These are phyloP conservation scores for Sporodiniella umbellata DNA, from an alignment of 371 early-diverging fungal genomes.

Conservation along the genomic window DNA sequence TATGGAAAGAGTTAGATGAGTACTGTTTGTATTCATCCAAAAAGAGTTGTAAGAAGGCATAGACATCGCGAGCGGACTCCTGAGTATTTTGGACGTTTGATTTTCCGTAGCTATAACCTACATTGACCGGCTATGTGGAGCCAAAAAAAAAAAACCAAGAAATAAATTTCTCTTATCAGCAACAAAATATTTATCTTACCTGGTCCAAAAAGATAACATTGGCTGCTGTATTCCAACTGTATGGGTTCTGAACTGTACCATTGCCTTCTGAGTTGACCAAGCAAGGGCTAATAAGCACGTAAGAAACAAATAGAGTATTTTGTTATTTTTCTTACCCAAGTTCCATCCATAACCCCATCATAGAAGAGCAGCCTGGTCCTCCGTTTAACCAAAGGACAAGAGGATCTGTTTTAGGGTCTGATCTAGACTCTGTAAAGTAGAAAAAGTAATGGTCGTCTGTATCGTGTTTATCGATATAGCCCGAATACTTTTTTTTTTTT, in stretches of 20 bases:
- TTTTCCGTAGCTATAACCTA: constrained; percentile 72
- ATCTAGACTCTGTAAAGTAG: constrained; percentile 78
- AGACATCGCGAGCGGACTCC: constrained; percentile 73
- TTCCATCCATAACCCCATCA: constrained; percentile 73
- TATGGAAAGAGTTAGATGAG: too few relatives aligned
- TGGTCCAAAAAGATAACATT: constrained; percentile 78
- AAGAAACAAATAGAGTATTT: neutral
- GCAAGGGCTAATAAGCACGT: constrained; percentile 54
- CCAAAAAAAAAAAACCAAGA: neutral
- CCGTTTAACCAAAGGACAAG: constrained; percentile 76
- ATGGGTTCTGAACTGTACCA: constrained; percentile 47
- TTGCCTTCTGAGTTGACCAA: constrained; percentile 58
- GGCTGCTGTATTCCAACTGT: constrained; percentile 73
- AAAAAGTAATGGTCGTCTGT: constrained; percentile 64
- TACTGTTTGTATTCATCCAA: constrained; percentile 56
- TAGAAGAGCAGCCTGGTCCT: constrained; percentile 77
- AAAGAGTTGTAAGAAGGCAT: constrained; percentile 73
- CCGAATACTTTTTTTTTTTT: too few relatives aligned
- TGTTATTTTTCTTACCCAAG: constrained; percentile 47
- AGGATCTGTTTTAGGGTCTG: constrained; percentile 63
- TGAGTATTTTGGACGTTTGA: constrained; percentile 46
- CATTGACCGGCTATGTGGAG: constrained; percentile 57
- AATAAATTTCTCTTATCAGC: neutral
- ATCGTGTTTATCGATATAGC: constrained; percentile 74
- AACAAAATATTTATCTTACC: constrained; percentile 30